Percentiles rank a stretch among this genome's conserved stretches.
These are phyloP conservation scores for Ammopiptanthus mongolicus DNA, from an alignment of 306 rosid species.

Conservation along the genomic window DNA sequence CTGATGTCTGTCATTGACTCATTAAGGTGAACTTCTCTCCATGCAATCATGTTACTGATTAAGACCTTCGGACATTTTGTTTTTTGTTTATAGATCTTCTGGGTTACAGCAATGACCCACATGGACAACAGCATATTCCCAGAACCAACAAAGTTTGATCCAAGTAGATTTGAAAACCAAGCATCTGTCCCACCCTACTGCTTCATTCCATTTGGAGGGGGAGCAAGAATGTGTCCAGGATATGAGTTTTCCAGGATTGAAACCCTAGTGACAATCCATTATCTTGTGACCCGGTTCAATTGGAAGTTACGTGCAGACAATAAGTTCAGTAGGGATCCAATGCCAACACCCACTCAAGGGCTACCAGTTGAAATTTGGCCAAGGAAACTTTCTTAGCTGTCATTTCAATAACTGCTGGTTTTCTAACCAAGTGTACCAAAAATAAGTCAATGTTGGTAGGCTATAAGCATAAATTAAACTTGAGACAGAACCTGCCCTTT, in stretches of 20 bases:
- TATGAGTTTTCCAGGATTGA: constrained; percentile 62
- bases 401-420: neutral
- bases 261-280: constrained; percentile 58
- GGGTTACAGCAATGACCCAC: constrained; percentile 65
- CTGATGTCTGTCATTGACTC: neutral
- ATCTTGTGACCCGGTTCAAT: constrained; percentile 54
- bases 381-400: constrained; percentile 23
- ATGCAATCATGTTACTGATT: neutral
- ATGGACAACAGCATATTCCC: constrained; percentile 55
- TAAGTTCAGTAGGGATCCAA: constrained; percentile 55
- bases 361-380: constrained; percentile 45
- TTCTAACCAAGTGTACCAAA: neutral
- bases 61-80: neutral
- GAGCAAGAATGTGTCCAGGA: constrained; percentile 69
- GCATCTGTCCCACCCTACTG: constrained; percentile 53
- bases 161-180: constrained; percentile 61
- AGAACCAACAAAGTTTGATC: constrained; percentile 67
- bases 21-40: neutral
- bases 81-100: constrained; percentile 47
- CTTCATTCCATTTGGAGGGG: constrained; percentile 69
- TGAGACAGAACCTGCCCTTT: neutral
- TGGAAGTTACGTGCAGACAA: constrained; percentile 65
- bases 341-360: constrained; percentile 52
- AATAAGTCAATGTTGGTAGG: neutral
- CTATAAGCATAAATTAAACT: too few species aligned